These are phyloP conservation scores for Pyrenophora tritici-repentis DNA, from an alignment of 2,329 filamentous ascomycete genomes.

Conservation along the genomic window DNA sequence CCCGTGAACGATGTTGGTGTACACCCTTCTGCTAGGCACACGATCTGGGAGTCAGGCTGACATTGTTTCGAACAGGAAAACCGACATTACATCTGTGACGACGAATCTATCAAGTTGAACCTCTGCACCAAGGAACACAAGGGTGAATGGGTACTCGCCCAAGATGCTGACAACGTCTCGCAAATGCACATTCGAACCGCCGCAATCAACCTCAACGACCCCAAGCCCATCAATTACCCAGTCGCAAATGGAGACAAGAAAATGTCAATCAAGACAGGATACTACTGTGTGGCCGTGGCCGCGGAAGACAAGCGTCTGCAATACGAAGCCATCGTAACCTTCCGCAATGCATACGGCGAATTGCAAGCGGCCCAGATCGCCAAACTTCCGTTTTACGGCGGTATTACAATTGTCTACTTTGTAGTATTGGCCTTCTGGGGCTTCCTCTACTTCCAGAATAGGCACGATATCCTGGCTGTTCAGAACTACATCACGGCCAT, in stretches of 20 bases:
- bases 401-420: constrained; percentile 90
- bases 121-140: constrained; percentile 78
- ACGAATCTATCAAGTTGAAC: constrained; percentile 68
- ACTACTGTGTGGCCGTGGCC: constrained; percentile 89
- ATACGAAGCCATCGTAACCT: constrained; percentile 83
- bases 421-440: constrained; percentile 87
- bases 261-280: constrained; percentile 72
- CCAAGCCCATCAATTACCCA: constrained; percentile 76
- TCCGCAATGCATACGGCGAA: constrained; percentile 95
- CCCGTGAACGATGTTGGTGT: constrained; percentile 34
- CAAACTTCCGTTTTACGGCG: constrained; percentile 96
- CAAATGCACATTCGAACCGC: constrained; percentile 75
- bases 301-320: constrained; percentile 67
- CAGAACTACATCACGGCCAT: constrained; percentile 99
- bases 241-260: constrained; percentile 59
- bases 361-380: constrained; percentile 93
- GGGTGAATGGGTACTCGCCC: constrained; percentile 80
- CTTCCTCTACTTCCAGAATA: constrained; percentile 93
- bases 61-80: constrained; percentile 33
- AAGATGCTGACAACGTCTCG: constrained; percentile 74
- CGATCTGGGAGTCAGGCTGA: constrained; percentile 23
- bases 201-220: constrained; percentile 79
- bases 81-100: constrained; percentile 76
- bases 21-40: not conserved
- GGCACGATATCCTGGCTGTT: constrained; percentile 90